phyloP scores from a whole-genome alignment of 2,329 filamentous ascomycete genomes.

The Trichoderma brevicompactum region DNA sequence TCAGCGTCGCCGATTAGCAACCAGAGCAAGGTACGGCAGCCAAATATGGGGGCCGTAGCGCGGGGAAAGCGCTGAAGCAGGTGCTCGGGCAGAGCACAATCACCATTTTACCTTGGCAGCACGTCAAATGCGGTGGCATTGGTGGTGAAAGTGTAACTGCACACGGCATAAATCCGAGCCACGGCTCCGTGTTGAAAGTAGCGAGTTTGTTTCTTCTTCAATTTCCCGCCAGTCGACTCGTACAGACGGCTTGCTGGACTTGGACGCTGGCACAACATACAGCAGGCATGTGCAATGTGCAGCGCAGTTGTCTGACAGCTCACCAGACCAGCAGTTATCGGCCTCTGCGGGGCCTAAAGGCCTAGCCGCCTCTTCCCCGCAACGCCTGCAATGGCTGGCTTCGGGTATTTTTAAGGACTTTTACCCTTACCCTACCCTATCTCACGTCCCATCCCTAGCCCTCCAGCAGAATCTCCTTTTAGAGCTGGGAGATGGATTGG shows the following conservation, averaged over 20 bases:
- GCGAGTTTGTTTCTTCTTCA: no score
- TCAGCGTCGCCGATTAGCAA: slow-evolving; percentile 37
- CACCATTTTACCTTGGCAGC: slow-evolving; percentile 34
- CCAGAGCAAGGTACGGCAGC: slow-evolving; percentile 16
- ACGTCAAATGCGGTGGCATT: slow-evolving; percentile 29
- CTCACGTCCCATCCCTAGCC: no score
- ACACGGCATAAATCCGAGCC: neutral
- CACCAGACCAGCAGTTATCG: no score
- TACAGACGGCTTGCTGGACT: neutral
- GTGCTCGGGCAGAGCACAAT: slow-evolving; percentile 15
- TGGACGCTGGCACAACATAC: neutral
- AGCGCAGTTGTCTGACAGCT: neutral
- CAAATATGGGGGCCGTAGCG: slow-evolving; percentile 25
- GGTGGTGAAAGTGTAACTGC: neutral
- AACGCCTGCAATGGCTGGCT: no score
- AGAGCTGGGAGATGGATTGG: no score
- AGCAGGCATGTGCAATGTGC: neutral
- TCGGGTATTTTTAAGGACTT: no score
- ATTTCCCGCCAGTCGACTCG: no score
- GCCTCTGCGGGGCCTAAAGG: no score
- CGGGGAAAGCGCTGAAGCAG: slow-evolving; percentile 19
- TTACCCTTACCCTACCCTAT: no score
- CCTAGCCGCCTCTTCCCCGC: no score
- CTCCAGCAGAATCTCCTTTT: no score
- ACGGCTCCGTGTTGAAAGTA: neutral